phyloP scores from a whole-genome alignment of 106 monocot species.

The Dendrobium officinale region DNA sequence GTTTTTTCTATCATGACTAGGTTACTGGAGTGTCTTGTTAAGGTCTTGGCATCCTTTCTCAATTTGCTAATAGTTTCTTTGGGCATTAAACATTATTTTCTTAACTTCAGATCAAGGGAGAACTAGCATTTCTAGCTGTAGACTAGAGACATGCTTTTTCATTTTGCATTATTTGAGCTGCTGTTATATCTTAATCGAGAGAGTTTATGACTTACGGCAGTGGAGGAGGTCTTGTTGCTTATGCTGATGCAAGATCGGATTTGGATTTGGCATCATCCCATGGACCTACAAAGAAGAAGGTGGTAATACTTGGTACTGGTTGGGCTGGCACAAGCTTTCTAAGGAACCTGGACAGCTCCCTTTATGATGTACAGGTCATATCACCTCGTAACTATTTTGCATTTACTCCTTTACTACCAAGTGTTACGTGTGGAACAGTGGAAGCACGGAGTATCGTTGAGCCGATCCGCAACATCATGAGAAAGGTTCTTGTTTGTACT shows the following conservation, averaged over 20 bases:
- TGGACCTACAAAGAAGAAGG: slow-evolving; percentile 41
- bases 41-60: neutral
- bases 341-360: slow-evolving; percentile 44
- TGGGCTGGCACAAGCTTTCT: slow-evolving; percentile 76
- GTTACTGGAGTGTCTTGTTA: neutral
- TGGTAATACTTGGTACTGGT: slow-evolving; percentile 75
- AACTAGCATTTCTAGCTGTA: neutral
- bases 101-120: neutral
- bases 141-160: neutral
- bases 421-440: slow-evolving; percentile 77
- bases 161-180: neutral
- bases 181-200: neutral
- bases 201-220: slow-evolving; percentile 22
- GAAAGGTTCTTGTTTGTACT: slow-evolving; percentile 30
- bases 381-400: slow-evolving; percentile 84
- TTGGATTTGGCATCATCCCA: slow-evolving; percentile 19
- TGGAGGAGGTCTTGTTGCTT: slow-evolving; percentile 65
- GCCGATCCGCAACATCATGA: slow-evolving; percentile 55
- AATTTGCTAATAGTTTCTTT: neutral
- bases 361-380: slow-evolving; percentile 64
- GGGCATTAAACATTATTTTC: neutral
- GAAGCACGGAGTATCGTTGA: slow-evolving; percentile 71
- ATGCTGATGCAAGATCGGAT: slow-evolving; percentile 54
- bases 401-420: slow-evolving; percentile 74
- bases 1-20: neutral